phyloP scores from a whole-genome alignment of 495 filamentous ascomycete genomes.

The Talaromyces proteolyticus region DNA sequence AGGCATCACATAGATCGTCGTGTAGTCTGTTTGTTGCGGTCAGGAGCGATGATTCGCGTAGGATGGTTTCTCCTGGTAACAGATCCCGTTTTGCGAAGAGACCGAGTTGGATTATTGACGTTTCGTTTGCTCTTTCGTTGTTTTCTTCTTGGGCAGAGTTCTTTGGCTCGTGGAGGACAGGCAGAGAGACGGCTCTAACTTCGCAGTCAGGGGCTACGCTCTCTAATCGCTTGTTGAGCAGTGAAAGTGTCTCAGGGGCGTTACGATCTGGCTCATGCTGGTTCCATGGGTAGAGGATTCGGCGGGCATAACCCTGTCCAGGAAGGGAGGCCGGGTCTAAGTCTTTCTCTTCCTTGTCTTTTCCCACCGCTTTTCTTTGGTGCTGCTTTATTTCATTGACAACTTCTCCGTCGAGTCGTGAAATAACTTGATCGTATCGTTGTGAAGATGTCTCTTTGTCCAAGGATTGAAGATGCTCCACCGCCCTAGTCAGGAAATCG shows the following conservation, averaged over 20 bases:
- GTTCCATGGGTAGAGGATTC: slow-evolving; percentile 96
- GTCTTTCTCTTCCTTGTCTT: too few species aligned
- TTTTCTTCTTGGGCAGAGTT: slow-evolving; percentile 16
- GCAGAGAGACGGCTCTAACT: slow-evolving; percentile 66
- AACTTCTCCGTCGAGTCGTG: background rate
- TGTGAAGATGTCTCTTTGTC: background rate
- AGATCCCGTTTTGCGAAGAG: slow-evolving; percentile 85
- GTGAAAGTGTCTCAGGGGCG: slow-evolving; percentile 55
- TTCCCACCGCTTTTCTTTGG: too few species aligned
- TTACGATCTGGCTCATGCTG: slow-evolving; percentile 80
- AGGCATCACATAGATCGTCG: slow-evolving; percentile 79
- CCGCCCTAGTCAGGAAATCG: slow-evolving; percentile 52
- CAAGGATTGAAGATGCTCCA: slow-evolving; percentile 10
- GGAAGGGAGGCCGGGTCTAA: too few species aligned
- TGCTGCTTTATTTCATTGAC: background rate
- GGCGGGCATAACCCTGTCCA: slow-evolving; percentile 69
- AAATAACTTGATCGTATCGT: too few species aligned
- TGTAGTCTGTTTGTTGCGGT: slow-evolving; percentile 79
- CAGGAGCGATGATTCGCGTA: slow-evolving; percentile 72
- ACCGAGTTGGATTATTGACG: slow-evolving; percentile 65
- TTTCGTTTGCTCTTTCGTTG: slow-evolving; percentile 21
- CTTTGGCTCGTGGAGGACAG: slow-evolving; percentile 51
- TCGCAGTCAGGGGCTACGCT: slow-evolving; percentile 62
- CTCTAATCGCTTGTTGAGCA: slow-evolving; percentile 61
- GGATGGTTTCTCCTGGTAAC: slow-evolving; percentile 64